Conservation (phyloP, 306 rosid genomes). For the Arachis hypogaea region DNA sequence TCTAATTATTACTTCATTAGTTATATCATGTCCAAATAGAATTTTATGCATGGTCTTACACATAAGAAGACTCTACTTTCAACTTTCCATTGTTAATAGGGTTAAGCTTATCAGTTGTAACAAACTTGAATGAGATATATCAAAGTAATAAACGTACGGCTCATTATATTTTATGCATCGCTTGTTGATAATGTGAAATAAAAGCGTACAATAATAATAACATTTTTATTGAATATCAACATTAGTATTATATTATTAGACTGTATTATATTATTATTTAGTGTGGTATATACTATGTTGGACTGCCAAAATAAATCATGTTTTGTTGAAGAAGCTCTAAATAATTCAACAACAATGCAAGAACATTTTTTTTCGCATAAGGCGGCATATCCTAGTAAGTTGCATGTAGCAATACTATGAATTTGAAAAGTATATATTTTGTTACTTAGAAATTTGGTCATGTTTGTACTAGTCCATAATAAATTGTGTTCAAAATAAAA, state of each 20-base stretch:
- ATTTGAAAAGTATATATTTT: not conserved
- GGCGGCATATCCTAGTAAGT: not conserved
- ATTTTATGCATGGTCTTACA: not conserved
- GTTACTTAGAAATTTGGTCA: not conserved
- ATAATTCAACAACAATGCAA: too few species aligned
- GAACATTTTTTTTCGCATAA: too few species aligned
- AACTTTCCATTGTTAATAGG: not conserved
- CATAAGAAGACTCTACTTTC: not conserved
- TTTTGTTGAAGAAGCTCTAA: too few species aligned
- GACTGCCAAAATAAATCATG: not conserved
- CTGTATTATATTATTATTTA: too few species aligned
- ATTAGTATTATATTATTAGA: too few species aligned
- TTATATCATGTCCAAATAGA: not conserved
- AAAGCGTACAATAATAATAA: too few species aligned
- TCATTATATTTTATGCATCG: not conserved
- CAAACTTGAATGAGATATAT: not conserved
- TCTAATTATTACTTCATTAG: not conserved
- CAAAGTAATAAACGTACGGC: not conserved
- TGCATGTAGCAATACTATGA: not conserved
- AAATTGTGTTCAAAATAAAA: too few species aligned
- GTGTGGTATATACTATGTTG: not conserved
- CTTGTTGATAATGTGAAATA: too few species aligned
- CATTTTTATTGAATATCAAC: too few species aligned
- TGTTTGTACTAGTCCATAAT: not conserved
- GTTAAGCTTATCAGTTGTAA: not conserved